Evolutionary conservation across 2,329 filamentous ascomycete genomes (phyloP).

Genomic region (Hortaea werneckii): DNA sequence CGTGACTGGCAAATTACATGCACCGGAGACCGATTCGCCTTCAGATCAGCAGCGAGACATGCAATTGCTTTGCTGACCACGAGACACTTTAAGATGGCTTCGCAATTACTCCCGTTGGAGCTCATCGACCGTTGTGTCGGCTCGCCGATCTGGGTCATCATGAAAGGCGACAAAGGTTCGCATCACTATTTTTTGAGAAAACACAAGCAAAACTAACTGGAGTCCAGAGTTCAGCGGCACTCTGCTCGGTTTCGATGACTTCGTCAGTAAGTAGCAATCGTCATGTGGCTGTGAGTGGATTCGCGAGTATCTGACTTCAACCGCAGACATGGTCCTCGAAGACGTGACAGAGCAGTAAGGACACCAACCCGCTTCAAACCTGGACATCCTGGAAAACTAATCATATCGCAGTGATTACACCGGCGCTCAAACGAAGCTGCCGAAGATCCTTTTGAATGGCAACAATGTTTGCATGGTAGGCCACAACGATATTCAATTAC

Average conservation of each 20-base stretch:
- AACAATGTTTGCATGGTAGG: constrained; percentile 99
- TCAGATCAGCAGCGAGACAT: too few relatives aligned
- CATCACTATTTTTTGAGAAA: background rate
- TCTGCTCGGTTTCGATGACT: constrained; percentile 93
- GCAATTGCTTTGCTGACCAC: too few relatives aligned
- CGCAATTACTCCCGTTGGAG: constrained; percentile 44
- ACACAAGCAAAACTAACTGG: background rate
- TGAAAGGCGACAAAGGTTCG: constrained; percentile 97
- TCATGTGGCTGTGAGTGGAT: too few relatives aligned
- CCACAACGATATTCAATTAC: background rate
- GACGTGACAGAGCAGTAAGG: constrained; percentile 89
- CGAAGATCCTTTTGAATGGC: constrained; percentile 91
- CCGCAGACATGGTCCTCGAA: constrained; percentile 88
- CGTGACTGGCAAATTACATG: too few relatives aligned
- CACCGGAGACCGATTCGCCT: too few relatives aligned
- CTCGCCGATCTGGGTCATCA: constrained; percentile 95
- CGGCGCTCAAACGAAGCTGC: constrained; percentile 72
- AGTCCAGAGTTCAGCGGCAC: constrained; percentile 83
- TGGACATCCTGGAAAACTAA: background rate
- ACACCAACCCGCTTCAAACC: constrained; percentile 12
- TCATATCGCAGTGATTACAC: constrained; percentile 64
- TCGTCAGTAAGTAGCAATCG: constrained; percentile 76
- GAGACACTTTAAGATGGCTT: constrained; percentile 11
- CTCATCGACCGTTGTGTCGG: constrained; percentile 98
- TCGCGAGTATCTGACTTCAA: too few relatives aligned